Percentiles rank a stretch among this genome's conserved stretches.
Conservation (phyloP, 2,329 filamentous ascomycete genomes). For the Ceratocystis diversiconidia region DNA sequence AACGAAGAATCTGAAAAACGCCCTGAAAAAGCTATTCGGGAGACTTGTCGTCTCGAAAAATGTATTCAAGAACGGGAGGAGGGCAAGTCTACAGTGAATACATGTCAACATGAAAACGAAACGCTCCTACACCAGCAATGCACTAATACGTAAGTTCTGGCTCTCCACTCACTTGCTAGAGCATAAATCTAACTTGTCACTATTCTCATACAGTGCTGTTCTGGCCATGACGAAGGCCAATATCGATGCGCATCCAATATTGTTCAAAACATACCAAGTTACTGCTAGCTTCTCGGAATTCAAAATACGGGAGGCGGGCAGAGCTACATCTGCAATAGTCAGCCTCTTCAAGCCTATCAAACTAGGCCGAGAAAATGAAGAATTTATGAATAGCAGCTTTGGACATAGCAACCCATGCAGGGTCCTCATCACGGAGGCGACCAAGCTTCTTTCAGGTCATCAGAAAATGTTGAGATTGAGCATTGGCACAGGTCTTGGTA, state of each 20-base stretch:
- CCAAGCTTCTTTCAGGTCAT: conserved; percentile 19
- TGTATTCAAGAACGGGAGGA: not conserved
- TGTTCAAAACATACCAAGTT: conserved; percentile 23
- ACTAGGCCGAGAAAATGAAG: conserved; percentile 21
- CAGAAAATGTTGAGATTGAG: conserved; percentile 18
- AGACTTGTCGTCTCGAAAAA: too few species aligned
- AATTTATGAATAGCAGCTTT: conserved; percentile 24
- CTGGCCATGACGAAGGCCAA: not conserved
- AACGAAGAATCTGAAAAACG: too few species aligned
- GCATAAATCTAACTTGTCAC: not conserved
- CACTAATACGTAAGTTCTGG: not conserved
- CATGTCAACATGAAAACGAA: not conserved
- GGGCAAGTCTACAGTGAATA: not conserved
- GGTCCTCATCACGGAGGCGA: conserved; percentile 23
- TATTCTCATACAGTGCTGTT: not conserved
- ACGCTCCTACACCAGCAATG: not conserved
- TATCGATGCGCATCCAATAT: conserved; percentile 18
- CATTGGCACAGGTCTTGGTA: conserved; percentile 23
- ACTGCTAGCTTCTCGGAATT: conserved; percentile 19
- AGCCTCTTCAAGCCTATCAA: conserved; percentile 24
- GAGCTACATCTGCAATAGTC: conserved; percentile 23
- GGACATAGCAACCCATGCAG: conserved; percentile 25
- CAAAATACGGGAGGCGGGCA: conserved; percentile 24
- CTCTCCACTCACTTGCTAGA: too few species aligned
- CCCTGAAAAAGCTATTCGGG: too few species aligned